These are phyloP conservation scores for Grosmannia huntii DNA, from an alignment of 2,329 filamentous ascomycete genomes.

Conservation along the genomic window DNA sequence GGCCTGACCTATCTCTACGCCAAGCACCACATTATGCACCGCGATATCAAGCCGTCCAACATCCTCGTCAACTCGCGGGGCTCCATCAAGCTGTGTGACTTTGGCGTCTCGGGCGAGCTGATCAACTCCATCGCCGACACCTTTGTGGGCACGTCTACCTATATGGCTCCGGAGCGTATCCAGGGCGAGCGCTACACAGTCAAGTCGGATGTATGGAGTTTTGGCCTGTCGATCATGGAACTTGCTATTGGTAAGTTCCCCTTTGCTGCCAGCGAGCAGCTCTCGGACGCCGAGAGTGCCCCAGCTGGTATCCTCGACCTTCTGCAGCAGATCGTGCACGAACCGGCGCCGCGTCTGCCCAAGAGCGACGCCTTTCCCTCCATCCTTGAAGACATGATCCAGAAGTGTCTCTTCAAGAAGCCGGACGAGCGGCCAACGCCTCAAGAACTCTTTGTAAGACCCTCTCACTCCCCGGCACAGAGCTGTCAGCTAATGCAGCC, in stretches of 20 bases:
- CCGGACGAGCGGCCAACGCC: conserved; percentile 84
- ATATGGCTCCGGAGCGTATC: conserved; percentile 98
- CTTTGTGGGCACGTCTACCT: conserved; percentile 95
- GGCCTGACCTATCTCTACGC: conserved; percentile 92
- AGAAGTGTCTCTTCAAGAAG: conserved; percentile 85
- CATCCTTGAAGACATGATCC: conserved; percentile 93
- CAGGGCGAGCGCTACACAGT: conserved; percentile 95
- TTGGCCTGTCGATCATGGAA: conserved; percentile 91
- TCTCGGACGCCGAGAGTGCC: conserved; percentile 62
- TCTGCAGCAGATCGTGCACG: conserved; percentile 92
- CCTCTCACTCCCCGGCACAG: not conserved
- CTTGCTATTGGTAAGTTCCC: conserved; percentile 95
- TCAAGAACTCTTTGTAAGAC: conserved; percentile 75
- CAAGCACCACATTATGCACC: conserved; percentile 95
- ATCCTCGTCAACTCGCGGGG: conserved; percentile 91
- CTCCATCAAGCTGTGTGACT: conserved; percentile 94
- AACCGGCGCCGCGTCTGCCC: conserved; percentile 82
- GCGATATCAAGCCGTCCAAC: conserved; percentile 97
- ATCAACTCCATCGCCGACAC: conserved; percentile 98
- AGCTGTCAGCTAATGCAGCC: not conserved
- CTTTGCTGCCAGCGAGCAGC: conserved; percentile 63
- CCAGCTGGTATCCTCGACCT: conserved; percentile 93
- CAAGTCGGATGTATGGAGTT: conserved; percentile 98
- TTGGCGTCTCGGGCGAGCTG: conserved; percentile 94
- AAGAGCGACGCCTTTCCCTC: conserved; percentile 95